Conservation (phyloP, 108 stramenopile genomes). For the Cyclotella baltica region DNA sequence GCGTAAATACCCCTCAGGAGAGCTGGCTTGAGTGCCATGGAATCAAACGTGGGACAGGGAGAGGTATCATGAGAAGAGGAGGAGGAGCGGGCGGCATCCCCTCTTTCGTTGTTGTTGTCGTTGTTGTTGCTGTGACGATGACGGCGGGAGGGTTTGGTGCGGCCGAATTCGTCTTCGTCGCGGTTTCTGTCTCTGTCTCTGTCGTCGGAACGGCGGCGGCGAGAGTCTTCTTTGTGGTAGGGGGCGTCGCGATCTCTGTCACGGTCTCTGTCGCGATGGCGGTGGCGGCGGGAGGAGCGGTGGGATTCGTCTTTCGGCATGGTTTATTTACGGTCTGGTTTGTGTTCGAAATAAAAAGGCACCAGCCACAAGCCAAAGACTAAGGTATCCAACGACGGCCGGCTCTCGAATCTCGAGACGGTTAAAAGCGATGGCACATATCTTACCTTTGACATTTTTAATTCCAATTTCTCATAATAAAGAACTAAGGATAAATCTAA, state of each 20-base stretch:
- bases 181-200: not conserved
- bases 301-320: constrained; percentile 47
- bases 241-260: constrained; percentile 28
- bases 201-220: constrained; percentile 15
- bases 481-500: too few relatives aligned
- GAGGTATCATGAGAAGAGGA: constrained; percentile 50
- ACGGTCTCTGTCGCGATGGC: constrained; percentile 2
- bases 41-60: constrained; percentile 86
- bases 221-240: constrained; percentile 34
- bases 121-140: constrained; percentile 15
- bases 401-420: too few relatives aligned
- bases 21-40: constrained; percentile 81
- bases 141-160: constrained; percentile 13
- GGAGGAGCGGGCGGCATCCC: not conserved
- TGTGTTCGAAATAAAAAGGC: too few relatives aligned
- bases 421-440: too few relatives aligned
- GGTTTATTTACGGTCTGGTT: not conserved
- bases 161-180: constrained; percentile 36
- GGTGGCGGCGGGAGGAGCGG: constrained; percentile 29
- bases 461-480: too few relatives aligned
- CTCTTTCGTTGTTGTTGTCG: constrained; percentile 4
- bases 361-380: too few relatives aligned
- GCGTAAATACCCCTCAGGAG: constrained; percentile 94
- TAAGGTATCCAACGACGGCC: too few relatives aligned
- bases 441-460: too few relatives aligned